These are phyloP conservation scores for Zelonia costaricensis DNA, from an alignment of 208 protist genomes.

Conservation along the genomic window DNA sequence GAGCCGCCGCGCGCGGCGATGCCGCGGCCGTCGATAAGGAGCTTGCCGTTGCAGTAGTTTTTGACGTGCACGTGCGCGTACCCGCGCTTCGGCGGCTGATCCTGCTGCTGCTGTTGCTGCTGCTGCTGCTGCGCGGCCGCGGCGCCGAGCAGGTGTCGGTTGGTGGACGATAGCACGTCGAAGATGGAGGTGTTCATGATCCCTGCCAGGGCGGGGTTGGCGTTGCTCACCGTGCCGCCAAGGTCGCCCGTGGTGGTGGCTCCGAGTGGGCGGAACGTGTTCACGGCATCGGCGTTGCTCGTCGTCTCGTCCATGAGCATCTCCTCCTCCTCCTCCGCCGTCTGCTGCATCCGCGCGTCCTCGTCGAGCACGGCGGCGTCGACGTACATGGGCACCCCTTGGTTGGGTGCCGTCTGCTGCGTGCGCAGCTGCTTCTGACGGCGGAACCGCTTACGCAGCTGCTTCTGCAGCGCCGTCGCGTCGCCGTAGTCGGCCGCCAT, in stretches of 20 bases:
- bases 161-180: constrained; percentile 26
- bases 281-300: not conserved
- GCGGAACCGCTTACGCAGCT: constrained; percentile 56
- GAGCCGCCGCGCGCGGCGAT: constrained; percentile 44
- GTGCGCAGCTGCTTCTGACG: constrained; percentile 32
- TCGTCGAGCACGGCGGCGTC: constrained; percentile 24
- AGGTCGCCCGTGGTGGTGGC: constrained; percentile 1
- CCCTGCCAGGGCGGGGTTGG: not conserved
- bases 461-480: constrained; percentile 52
- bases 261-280: constrained; percentile 14
- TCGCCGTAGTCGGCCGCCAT: constrained; percentile 57
- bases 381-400: constrained; percentile 36
- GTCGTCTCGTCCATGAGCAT: not conserved
- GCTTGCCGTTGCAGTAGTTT: constrained; percentile 54
- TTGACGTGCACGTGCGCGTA: constrained; percentile 50
- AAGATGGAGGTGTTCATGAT: constrained; percentile 31
- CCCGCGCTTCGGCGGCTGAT: constrained; percentile 8
- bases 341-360: constrained; percentile 14
- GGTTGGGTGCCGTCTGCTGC: constrained; percentile 28
- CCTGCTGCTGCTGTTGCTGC: not conserved
- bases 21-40: constrained; percentile 32
- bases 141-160: constrained; percentile 3
- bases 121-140: not conserved
- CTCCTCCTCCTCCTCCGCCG: constrained; percentile 18
- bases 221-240: constrained; percentile 15